These are phyloP conservation scores for Tephrocybe sp. DNA, from an alignment of 768 basidiomycete species.

Conservation along the genomic window DNA sequence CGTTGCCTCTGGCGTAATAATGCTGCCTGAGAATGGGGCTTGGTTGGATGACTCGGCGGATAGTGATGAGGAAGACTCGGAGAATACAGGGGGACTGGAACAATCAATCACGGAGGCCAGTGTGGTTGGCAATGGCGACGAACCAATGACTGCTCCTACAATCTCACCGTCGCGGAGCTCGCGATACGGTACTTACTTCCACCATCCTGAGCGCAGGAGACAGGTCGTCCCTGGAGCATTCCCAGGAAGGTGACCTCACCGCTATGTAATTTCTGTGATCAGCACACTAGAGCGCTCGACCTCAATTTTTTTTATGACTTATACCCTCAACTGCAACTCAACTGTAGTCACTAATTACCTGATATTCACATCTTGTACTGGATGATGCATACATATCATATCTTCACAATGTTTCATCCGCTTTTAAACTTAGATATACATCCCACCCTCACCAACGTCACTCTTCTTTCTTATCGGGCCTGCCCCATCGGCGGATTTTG, in stretches of 20 bases:
- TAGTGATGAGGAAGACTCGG: conserved; percentile 44
- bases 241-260: conserved; percentile 24
- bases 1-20: conserved; percentile 83
- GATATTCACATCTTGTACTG: neutral
- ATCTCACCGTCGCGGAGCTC: conserved; percentile 43
- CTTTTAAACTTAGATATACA: conserved; percentile 46
- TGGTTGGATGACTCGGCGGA: conserved; percentile 57
- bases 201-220: conserved; percentile 75
- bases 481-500: neutral
- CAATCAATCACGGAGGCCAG: conserved; percentile 25
- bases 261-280: no score
- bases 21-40: conserved; percentile 72
- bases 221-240: conserved; percentile 63
- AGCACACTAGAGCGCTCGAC: no score
- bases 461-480: conserved; percentile 17
- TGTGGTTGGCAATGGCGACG: conserved; percentile 14
- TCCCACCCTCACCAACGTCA: conserved; percentile 45
- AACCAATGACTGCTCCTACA: conserved; percentile 18
- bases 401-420: neutral
- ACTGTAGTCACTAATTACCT: neutral
- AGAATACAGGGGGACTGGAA: conserved; percentile 28
- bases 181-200: conserved; percentile 78
- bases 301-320: no score
- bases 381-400: neutral
- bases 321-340: conserved; percentile 18